These are phyloP conservation scores for Cladosporium sp. DNA, from an alignment of 2,329 filamentous ascomycete genomes.

Conservation along the genomic window DNA sequence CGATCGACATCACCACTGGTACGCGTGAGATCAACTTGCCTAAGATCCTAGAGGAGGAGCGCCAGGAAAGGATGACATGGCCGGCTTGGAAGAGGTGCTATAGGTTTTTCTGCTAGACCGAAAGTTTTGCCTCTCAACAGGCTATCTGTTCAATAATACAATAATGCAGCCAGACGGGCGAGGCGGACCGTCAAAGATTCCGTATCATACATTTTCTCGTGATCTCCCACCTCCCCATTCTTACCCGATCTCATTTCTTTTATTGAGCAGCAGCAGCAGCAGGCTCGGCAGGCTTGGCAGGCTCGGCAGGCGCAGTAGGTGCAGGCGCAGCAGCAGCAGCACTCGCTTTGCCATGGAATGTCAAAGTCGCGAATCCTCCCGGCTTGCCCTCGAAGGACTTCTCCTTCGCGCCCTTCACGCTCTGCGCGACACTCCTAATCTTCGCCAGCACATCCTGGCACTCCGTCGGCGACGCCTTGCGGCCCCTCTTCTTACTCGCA, in stretches of 20 bases:
- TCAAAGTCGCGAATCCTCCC: constrained; percentile 40
- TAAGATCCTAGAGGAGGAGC: constrained; percentile 8
- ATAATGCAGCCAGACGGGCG: too few species aligned
- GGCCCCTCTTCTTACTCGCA: constrained; percentile 59
- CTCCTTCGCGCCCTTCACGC: constrained; percentile 41
- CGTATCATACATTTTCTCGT: too few species aligned
- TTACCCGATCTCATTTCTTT: too few species aligned
- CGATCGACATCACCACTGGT: constrained; percentile 9
- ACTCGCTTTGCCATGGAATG: constrained; percentile 35
- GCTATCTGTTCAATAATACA: too few species aligned
- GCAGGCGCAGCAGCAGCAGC: background rate
- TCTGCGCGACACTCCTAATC: constrained; percentile 41
- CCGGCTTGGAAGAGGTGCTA: constrained; percentile 11
- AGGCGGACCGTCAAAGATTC: too few species aligned
- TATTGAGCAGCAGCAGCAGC: too few species aligned
- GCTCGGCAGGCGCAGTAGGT: too few species aligned
- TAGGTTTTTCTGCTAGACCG: constrained; percentile 8
- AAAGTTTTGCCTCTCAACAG: too few species aligned
- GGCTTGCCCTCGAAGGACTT: constrained; percentile 43
- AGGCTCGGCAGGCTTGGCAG: too few species aligned
- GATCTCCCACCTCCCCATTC: too few species aligned
- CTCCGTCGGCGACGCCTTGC: constrained; percentile 55
- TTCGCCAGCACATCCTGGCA: constrained; percentile 51
- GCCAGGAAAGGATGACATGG: constrained; percentile 6
- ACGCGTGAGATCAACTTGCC: constrained; percentile 5